Percentiles rank a stretch among this genome's conserved stretches.
phyloP scores from a whole-genome alignment of 345 rosid species.

The Rhizophora apiculata region DNA sequence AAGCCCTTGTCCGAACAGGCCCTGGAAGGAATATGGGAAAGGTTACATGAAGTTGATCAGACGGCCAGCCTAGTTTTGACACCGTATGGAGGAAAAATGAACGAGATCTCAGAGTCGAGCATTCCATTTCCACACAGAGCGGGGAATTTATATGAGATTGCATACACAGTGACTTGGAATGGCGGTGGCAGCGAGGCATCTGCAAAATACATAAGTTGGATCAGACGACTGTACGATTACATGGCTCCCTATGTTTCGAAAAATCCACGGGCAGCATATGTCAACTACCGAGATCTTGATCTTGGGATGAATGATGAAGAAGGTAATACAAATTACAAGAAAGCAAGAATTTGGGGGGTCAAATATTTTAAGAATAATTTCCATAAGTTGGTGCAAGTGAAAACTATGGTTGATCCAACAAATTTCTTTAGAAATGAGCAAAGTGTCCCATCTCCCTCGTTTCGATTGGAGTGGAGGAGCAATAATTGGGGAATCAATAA shows the following conservation, averaged over 20 bases:
- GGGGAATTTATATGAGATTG: conserved; percentile 12
- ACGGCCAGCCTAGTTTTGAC: not conserved
- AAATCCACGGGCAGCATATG: conserved; percentile 11
- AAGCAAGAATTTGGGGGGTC: not conserved
- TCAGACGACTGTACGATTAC: not conserved
- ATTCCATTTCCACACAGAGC: conserved; percentile 11
- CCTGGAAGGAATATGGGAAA: not conserved
- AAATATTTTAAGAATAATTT: not conserved
- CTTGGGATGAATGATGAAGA: conserved; percentile 3
- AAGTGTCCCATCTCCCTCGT: not conserved
- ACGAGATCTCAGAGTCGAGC: conserved; percentile 10
- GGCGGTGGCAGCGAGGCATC: conserved; percentile 1
- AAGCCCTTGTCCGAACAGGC: not conserved
- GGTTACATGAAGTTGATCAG: not conserved
- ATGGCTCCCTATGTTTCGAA: conserved; percentile 18
- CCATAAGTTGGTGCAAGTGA: not conserved
- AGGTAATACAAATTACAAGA: not conserved
- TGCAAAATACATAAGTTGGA: not conserved
- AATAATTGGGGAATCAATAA: no score
- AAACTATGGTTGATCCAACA: conserved; percentile 2
- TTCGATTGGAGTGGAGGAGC: no score
- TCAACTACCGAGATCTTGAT: conserved; percentile 14
- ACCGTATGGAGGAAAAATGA: conserved; percentile 20
- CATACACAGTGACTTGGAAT: conserved; percentile 1
- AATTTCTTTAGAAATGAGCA: conserved; percentile 10